Base-by-base conservation (phyloP, 2,329 filamentous ascomycete genomes). In the Neofusicoccum laricinum region DNA sequence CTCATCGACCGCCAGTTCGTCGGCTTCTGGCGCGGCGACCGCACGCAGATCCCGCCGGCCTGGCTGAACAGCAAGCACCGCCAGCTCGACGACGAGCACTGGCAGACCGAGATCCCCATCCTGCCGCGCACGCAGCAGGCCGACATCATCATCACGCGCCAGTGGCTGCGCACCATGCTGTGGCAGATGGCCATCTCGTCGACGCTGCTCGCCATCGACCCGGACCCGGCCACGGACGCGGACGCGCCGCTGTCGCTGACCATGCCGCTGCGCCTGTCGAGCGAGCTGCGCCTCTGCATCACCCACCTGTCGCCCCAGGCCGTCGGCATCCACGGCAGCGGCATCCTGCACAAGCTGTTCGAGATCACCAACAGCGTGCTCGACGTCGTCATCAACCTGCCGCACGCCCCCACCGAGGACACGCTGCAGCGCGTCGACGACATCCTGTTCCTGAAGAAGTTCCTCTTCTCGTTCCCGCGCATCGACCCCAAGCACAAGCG, bases 281-380 rank as follows among this genome's bases (percentile, higher is more conserved):
- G 75, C 59, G 77, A 79, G 61, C 72, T 82, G 2, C 78, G 80
- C 4, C 72, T 76, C 32, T 78, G 80, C 63, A 71, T 82, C 15
- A 73, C 73, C 0, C 72, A 70, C 57, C 78, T 81, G 68, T 78
- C 78, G 4, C 73, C 74, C 15, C 72, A 80, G 41, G 81, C 81
- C 61, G 81, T 87, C 65, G 81, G 81, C 32, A 81, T 84, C 4
- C 84, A 87, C 67, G 85, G 85, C 7, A 83, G 79, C 41, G 82
- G 82, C 21, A 84, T 87, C 63, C 75, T 86, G 61, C 81, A 85
- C 66, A 87, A 87, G 70, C 76, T 87, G 4, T 85, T 87, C 63
- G 85, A 87, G 68, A 85, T 87, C 66, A 83, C 84, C 0, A 85
- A 84, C 69, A 86, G 84, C 1, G 84, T 87, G 50, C 84, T 84